A percentile compares a stretch with the other conserved stretches of the same genome.
Evolutionary conservation across 768 basidiomycete species (phyloP).

Genomic region (Fibroporia radiculosa): DNA sequence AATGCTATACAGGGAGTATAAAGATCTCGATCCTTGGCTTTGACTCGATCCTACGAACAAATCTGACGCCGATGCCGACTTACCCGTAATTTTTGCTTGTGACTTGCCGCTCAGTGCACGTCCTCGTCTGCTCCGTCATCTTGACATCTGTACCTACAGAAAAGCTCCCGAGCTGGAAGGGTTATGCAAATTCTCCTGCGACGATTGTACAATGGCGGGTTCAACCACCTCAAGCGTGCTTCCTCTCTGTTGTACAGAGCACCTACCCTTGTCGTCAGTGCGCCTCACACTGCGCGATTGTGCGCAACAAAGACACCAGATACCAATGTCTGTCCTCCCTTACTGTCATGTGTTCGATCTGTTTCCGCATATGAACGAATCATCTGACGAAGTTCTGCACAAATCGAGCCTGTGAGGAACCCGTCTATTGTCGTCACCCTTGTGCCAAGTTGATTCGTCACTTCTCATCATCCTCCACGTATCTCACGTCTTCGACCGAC

Average conservation of each 20-base stretch:
- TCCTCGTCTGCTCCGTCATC: not conserved
- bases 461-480: not conserved
- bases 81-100: not conserved
- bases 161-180: not conserved
- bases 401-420: not conserved
- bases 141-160: not conserved
- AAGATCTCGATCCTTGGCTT: too few species aligned
- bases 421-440: not conserved
- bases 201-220: constrained; percentile 24
- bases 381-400: not conserved
- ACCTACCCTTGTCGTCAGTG: constrained; percentile 14
- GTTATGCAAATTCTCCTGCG: constrained; percentile 20
- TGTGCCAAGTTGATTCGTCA: not conserved
- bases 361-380: not conserved
- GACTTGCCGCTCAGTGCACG: not conserved
- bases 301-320: not conserved
- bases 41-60: too few species aligned
- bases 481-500: not conserved
- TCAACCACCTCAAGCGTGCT: constrained; percentile 24
- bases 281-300: constrained; percentile 10
- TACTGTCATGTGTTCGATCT: not conserved
- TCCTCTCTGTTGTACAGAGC: constrained; percentile 18
- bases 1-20: too few species aligned
- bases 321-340: not conserved
- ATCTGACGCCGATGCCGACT: too few species aligned